Base-by-base conservation (phyloP, 208 protist species). In the Acanthamoeba quina region DNA sequence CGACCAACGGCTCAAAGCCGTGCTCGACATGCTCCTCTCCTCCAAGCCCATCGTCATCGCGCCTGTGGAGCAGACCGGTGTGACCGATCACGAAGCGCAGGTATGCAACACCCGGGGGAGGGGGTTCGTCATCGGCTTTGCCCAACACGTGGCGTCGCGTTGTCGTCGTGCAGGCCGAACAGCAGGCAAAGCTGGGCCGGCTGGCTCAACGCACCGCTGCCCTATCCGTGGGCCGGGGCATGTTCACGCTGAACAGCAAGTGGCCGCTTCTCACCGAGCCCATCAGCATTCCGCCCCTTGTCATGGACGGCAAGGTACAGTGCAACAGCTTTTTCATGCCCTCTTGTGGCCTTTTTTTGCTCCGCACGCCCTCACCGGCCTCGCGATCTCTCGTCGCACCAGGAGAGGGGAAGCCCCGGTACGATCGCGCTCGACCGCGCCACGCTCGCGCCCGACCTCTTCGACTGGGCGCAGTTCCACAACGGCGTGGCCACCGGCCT, bases 391-490 rank as follows among this genome's bases (percentile, higher is more conserved):
- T 64, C 92, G 7, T 74, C 94, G 1, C 21, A n/a, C 72, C 72
- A 58, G 60, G 85, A 47, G 26, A 54, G 70, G 89, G 85, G 88
- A 10, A 72, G 52, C 11, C 34, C 54, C 58, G 37, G 54, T 37
- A 74, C 52, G 10, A 44, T 97, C 26, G 60, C 80, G 11, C 58
- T 97, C 11, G 95, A 94, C 56, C 26, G 26, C n/a, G 31, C 26
- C 29, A 41, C 13, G 3, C 9, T 95, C 13, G 26, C 49, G 3
- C 24, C 37, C 9, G 90, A 66, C 47, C 44, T 80, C n/a, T 47
- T 95, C 21, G 4, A 52, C 5, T 98, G 98, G 97, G 93, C 97
- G 10, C 92, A 97, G n/a, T 98, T 98, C 72, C 98, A 98, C 88
- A 98, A 98, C 86, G 98, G 97, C 44, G 97, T 96, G 29, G 97